Conservation (phyloP, 495 filamentous ascomycete genomes). For the Talaromyces nanjingensis region DNA sequence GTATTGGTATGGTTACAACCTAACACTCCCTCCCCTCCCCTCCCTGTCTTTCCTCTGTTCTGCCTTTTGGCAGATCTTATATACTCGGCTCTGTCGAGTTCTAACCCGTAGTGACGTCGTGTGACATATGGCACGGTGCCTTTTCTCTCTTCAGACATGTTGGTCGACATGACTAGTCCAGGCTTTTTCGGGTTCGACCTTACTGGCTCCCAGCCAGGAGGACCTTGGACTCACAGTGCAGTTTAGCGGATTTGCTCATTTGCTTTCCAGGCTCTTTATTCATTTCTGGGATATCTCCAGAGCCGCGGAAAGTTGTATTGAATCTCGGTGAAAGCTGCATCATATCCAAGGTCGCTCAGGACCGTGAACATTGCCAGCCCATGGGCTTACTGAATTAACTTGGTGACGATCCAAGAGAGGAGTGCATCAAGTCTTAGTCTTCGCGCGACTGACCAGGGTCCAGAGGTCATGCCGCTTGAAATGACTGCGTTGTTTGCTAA, state of each 20-base stretch:
- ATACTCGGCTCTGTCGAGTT: slow-evolving; percentile 16
- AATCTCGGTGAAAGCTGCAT: slow-evolving; percentile 65
- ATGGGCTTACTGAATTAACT: slow-evolving; percentile 29
- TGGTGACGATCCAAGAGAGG: slow-evolving; percentile 47
- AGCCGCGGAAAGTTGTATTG: slow-evolving; percentile 64
- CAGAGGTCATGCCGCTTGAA: slow-evolving; percentile 42
- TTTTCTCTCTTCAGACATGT: slow-evolving; percentile 79
- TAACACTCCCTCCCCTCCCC: slow-evolving; percentile 37
- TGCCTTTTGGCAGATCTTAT: slow-evolving; percentile 23
- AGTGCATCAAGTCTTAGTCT: slow-evolving; percentile 52
- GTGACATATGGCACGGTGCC: slow-evolving; percentile 71
- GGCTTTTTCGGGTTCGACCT: slow-evolving; percentile 65
- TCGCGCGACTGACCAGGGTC: slow-evolving; percentile 55
- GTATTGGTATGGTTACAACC: slow-evolving; percentile 94
- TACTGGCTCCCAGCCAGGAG: slow-evolving; percentile 68
- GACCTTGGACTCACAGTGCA: slow-evolving; percentile 81
- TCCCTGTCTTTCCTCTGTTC: slow-evolving; percentile 33
- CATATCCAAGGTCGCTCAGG: slow-evolving; percentile 59
- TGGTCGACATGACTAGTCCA: slow-evolving; percentile 78
- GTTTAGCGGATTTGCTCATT: slow-evolving; percentile 61
- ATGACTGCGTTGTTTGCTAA: slow-evolving; percentile 62
- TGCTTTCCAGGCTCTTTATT: slow-evolving; percentile 66
- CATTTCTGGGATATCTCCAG: slow-evolving; percentile 47
- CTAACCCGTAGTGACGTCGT: slow-evolving; percentile 51
- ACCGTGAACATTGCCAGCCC: slow-evolving; percentile 60